A percentile compares a stretch with the other conserved stretches of the same genome.
Conservation (phyloP, 257 asterid species). For the Perilla frutescens region DNA sequence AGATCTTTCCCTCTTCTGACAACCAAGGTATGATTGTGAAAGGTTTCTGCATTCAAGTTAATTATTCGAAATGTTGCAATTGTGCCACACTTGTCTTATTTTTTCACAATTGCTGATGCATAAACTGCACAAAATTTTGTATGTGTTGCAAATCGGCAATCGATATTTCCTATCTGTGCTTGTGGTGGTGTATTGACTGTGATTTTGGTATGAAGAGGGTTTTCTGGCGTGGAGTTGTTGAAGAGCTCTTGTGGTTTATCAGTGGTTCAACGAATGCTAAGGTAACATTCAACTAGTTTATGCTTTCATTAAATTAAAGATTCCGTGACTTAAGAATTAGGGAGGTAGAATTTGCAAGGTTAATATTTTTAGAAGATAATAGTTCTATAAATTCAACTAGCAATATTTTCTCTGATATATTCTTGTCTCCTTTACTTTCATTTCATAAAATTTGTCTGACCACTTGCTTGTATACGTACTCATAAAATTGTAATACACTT, state of each 20-base stretch:
- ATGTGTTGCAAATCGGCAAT: slow-evolving; percentile 4
- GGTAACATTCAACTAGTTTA: slow-evolving; percentile 46
- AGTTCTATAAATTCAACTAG: slow-evolving; percentile 4
- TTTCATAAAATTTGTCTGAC: background rate
- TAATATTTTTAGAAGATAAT: background rate
- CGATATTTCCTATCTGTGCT: background rate
- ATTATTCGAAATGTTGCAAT: background rate
- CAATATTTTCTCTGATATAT: background rate
- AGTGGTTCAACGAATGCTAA: slow-evolving; percentile 98
- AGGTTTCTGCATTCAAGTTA: slow-evolving; percentile 6
- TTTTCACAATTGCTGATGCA: background rate
- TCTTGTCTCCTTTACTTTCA: slow-evolving; percentile 15
- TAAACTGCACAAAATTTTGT: background rate
- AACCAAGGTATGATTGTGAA: slow-evolving; percentile 62
- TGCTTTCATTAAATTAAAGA: background rate
- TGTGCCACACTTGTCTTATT: background rate
- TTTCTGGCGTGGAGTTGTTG: slow-evolving; percentile 96
- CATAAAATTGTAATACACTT: background rate
- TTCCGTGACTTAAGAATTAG: background rate
- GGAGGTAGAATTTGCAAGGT: background rate
- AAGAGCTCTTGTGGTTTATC: slow-evolving; percentile 97
- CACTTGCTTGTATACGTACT: background rate
- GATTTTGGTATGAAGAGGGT: slow-evolving; percentile 61
- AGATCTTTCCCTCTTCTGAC: slow-evolving; percentile 94
- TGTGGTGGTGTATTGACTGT: slow-evolving; percentile 17